These are phyloP conservation scores for Alloascoidea africana DNA, from an alignment of 805 yeast genomes.

Conservation along the genomic window DNA sequence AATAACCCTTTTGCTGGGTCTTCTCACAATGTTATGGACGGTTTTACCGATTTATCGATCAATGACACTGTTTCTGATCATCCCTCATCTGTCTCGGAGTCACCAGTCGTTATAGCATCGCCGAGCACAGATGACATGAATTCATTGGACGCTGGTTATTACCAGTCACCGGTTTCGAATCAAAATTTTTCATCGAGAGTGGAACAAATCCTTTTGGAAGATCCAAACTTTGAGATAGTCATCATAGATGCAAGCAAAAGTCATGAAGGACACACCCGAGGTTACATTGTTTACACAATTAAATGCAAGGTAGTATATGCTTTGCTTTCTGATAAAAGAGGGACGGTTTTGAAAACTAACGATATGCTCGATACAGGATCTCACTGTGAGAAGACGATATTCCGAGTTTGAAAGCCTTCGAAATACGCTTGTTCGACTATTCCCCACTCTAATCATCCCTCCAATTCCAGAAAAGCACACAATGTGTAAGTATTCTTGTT, in stretches of 20 bases:
- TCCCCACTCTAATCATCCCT: conserved; percentile 76
- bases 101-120: background rate
- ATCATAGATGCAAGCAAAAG: conserved; percentile 80
- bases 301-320: conserved; percentile 34
- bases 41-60: conserved; percentile 1
- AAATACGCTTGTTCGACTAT: conserved; percentile 49
- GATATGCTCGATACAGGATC: conserved; percentile 22
- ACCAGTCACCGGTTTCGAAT: background rate
- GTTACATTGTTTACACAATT: conserved; percentile 76
- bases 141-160: no score
- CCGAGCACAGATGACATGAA: background rate
- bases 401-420: conserved; percentile 85
- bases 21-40: background rate
- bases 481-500: conserved; percentile 16
- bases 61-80: background rate
- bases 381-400: conserved; percentile 67
- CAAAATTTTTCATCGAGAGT: conserved; percentile 13
- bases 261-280: conserved; percentile 60
- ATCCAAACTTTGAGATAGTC: conserved; percentile 19
- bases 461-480: conserved; percentile 88
- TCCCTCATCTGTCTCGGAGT: background rate
- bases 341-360: no score
- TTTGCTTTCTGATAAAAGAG: no score
- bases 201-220: conserved; percentile 17
- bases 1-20: conserved; percentile 27